These are phyloP conservation scores for Olyra latifolia DNA, from an alignment of 176 grass and related monocot species.

Conservation along the genomic window DNA sequence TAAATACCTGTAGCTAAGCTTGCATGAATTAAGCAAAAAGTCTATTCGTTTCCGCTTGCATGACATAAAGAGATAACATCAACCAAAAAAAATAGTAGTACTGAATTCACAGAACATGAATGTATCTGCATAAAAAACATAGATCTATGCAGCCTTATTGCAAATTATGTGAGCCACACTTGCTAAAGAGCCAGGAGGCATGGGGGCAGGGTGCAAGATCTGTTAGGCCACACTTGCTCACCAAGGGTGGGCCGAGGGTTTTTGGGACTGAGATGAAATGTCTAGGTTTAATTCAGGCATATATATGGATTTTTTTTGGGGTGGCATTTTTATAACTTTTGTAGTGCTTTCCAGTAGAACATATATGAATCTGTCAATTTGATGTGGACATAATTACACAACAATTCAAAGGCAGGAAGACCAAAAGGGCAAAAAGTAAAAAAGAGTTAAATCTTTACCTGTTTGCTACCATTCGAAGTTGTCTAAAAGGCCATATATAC, in stretches of 20 bases:
- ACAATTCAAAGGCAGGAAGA: background rate
- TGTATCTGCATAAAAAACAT: background rate
- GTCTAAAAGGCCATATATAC: conserved; percentile 98
- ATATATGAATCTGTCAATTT: background rate
- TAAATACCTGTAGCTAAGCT: conserved; percentile 3
- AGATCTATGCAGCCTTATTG: background rate
- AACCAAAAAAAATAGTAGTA: background rate
- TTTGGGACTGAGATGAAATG: background rate
- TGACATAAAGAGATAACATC: background rate
- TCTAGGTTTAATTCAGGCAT: background rate
- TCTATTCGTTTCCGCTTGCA: background rate
- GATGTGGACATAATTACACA: background rate
- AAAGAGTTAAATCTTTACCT: conserved; percentile 51
- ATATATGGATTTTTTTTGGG: background rate
- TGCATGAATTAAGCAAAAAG: background rate
- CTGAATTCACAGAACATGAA: background rate
- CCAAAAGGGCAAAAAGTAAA: background rate
- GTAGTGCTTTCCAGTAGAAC: background rate
- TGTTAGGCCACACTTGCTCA: background rate
- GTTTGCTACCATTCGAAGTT: conserved; percentile 95
- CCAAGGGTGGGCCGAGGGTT: background rate
- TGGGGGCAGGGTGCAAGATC: background rate
- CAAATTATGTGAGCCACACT: background rate
- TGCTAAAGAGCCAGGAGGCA: background rate
- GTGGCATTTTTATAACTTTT: background rate